A percentile compares a stretch with the other conserved stretches of the same genome.
Evolutionary conservation across 306 rosid species (phyloP).

Genomic region (Aeschynomene evenia): DNA sequence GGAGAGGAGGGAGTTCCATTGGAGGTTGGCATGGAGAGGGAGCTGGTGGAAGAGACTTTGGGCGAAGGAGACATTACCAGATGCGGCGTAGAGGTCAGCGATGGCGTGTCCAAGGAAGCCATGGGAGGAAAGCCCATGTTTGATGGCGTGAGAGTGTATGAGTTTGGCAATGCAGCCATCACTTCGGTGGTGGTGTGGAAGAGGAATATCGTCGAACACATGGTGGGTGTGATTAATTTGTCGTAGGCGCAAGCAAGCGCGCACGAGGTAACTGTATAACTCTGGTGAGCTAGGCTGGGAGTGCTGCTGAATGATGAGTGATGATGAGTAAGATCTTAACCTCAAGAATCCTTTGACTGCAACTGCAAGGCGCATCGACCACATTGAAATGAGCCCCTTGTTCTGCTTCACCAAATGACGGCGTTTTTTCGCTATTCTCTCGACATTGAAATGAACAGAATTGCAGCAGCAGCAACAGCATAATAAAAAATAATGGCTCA

Average conservation of each 20-base stretch:
- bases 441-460: too few species aligned
- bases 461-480: too few species aligned
- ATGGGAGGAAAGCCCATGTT: conserved; percentile 38
- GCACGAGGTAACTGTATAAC: conserved; percentile 21
- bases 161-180: conserved; percentile 11
- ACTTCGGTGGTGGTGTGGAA: background rate
- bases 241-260: conserved; percentile 23
- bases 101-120: conserved; percentile 57
- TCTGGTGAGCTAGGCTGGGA: background rate
- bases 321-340: too few species aligned
- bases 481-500: too few species aligned
- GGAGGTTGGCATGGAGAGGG: conserved; percentile 49
- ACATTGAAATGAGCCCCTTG: too few species aligned
- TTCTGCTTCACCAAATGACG: too few species aligned
- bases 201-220: conserved; percentile 39
- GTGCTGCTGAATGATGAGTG: background rate
- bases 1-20: conserved; percentile 67
- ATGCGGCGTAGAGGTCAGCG: conserved; percentile 56
- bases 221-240: conserved; percentile 20
- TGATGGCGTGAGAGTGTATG: conserved; percentile 48
- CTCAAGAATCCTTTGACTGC: too few species aligned
- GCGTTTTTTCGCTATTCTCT: too few species aligned
- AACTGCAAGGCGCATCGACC: too few species aligned
- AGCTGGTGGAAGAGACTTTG: conserved; percentile 51
- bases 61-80: conserved; percentile 45